phyloP scores from a whole-genome alignment of 345 rosid genomes.

The Citrus cavaleriei region DNA sequence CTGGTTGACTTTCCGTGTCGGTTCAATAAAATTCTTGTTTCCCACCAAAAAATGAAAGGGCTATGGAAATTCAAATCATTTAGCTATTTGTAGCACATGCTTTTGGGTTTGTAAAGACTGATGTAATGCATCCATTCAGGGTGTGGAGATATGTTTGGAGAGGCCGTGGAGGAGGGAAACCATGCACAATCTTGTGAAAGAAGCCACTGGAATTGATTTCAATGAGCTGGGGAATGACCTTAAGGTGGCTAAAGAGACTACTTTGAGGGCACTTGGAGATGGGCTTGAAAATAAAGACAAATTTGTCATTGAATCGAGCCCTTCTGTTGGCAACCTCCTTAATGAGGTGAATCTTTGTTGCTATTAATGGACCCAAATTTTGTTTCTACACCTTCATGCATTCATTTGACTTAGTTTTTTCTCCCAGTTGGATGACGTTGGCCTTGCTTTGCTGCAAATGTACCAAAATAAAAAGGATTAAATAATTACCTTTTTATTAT shows the following conservation, averaged over 20 bases:
- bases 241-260: conserved; percentile 55
- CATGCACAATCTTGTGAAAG: conserved; percentile 92
- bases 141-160: conserved; percentile 68
- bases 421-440: background rate
- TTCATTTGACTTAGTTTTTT: background rate
- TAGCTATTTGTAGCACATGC: background rate
- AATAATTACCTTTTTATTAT: background rate
- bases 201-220: conserved; percentile 69
- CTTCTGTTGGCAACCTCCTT: conserved; percentile 82
- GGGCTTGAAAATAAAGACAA: conserved; percentile 67
- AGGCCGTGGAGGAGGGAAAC: conserved; percentile 96
- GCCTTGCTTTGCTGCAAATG: background rate
- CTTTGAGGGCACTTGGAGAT: conserved; percentile 46
- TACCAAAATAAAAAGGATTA: background rate
- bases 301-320: conserved; percentile 60
- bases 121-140: conserved; percentile 47
- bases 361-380: background rate
- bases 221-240: conserved; percentile 54
- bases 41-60: background rate
- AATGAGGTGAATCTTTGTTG: conserved; percentile 60
- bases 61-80: background rate
- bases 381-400: background rate
- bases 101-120: conserved; percentile 8
- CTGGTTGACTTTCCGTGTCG: background rate
- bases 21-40: background rate